These are phyloP conservation scores for Aspergillus fructus DNA, from an alignment of 2,329 filamentous ascomycete species.

Conservation along the genomic window DNA sequence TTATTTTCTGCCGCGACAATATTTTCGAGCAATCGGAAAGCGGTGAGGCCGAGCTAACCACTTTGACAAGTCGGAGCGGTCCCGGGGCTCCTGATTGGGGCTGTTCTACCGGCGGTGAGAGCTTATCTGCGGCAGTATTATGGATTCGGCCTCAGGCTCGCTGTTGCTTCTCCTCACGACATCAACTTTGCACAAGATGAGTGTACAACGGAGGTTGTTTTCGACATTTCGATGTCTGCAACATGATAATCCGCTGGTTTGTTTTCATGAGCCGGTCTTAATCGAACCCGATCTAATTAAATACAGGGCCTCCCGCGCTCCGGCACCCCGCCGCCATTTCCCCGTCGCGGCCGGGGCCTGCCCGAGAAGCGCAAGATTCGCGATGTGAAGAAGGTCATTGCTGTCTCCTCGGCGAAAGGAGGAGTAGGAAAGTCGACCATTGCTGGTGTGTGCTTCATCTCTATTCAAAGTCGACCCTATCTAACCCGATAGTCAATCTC, in stretches of 20 bases:
- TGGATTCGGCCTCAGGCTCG: constrained; percentile 1
- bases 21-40: constrained; percentile 14
- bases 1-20: constrained; percentile 23
- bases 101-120: constrained; percentile 19
- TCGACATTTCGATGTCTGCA: constrained; percentile 55
- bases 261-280: neutral
- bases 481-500: constrained; percentile 61
- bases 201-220: constrained; percentile 48
- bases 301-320: constrained; percentile 78
- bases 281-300: neutral
- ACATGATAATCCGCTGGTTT: constrained; percentile 88
- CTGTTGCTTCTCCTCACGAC: neutral
- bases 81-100: neutral
- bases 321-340: constrained; percentile 65
- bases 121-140: constrained; percentile 22
- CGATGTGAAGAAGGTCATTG: constrained; percentile 86
- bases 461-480: too few relatives aligned
- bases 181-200: constrained; percentile 11
- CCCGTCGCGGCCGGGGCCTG: constrained; percentile 69
- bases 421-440: constrained; percentile 98
- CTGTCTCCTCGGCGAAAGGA: constrained; percentile 95
- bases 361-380: constrained; percentile 78
- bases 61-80: neutral
- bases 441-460: constrained; percentile 56
- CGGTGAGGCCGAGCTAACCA: constrained; percentile 13